phyloP scores from a whole-genome alignment of 441 rosid genomes.

The Omphalea diandra region DNA sequence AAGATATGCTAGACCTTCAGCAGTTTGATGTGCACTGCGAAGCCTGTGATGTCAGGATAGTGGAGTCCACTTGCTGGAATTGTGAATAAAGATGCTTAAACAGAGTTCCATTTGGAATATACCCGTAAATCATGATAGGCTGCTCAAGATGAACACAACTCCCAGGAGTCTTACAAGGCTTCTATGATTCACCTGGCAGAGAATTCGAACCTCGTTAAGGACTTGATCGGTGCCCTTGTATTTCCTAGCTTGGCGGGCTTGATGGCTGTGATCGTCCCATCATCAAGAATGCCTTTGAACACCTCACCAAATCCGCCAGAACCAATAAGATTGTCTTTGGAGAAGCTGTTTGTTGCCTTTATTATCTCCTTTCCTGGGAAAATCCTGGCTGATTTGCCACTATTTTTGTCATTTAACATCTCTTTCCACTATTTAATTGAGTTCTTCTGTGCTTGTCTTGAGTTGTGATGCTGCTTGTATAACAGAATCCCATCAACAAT shows the following conservation, averaged over 20 bases:
- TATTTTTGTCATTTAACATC: conserved; percentile 36
- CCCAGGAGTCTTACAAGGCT: conserved; percentile 41
- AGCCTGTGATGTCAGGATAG: conserved; percentile 48
- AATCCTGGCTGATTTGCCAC: conserved; percentile 42
- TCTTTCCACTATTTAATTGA: conserved; percentile 41
- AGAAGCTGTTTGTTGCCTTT: conserved; percentile 50
- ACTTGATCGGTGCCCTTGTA: conserved; percentile 54
- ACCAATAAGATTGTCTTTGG: conserved; percentile 42
- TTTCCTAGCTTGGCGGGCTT: conserved; percentile 55
- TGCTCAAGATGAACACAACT: conserved; percentile 52
- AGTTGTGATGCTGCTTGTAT: conserved; percentile 32
- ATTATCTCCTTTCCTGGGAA: conserved; percentile 45
- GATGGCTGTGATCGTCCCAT: conserved; percentile 61
- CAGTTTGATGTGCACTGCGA: conserved; percentile 47
- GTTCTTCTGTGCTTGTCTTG: conserved; percentile 34
- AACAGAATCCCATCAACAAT: conserved; percentile 27
- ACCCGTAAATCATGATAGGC: conserved; percentile 61
- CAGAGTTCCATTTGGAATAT: conserved; percentile 48
- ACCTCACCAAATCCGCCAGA: conserved; percentile 58
- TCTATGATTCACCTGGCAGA: conserved; percentile 67
- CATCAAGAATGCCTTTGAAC: conserved; percentile 44
- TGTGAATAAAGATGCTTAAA: conserved; percentile 47
- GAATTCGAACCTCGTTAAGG: conserved; percentile 59
- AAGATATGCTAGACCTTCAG: conserved; percentile 60
- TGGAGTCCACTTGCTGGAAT: conserved; percentile 25